phyloP scores from a whole-genome alignment of 2,329 filamentous ascomycete species.

The Alternaria consortialis region DNA sequence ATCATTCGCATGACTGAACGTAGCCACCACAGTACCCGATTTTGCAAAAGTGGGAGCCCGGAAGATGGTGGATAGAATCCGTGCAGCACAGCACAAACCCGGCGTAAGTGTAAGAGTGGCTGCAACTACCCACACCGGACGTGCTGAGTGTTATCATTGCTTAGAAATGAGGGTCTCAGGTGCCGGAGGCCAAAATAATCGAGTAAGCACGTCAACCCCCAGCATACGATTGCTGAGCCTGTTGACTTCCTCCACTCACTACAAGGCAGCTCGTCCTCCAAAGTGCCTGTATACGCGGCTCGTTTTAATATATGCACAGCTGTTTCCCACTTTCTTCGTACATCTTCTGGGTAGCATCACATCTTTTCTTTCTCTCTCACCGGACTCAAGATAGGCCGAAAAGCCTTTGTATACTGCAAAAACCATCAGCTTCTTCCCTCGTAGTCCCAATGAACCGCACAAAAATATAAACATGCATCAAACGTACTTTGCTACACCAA shows the following conservation, averaged over 20 bases:
- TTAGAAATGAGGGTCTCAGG: not conserved
- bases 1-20: too few relatives aligned
- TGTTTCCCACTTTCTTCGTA: not conserved
- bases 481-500: not conserved
- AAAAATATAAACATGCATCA: not conserved
- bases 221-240: not conserved
- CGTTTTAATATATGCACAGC: not conserved
- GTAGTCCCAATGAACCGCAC: not conserved
- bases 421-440: not conserved
- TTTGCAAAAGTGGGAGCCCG: too few relatives aligned
- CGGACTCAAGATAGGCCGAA: not conserved
- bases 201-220: not conserved
- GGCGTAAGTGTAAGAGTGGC: too few relatives aligned
- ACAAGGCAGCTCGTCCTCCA: not conserved
- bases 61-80: too few relatives aligned
- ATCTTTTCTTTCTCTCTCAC: not conserved
- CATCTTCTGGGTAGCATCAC: not conserved
- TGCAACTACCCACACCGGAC: too few relatives aligned
- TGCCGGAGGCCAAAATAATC: not conserved
- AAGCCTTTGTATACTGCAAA: not conserved
- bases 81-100: too few relatives aligned
- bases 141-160: too few relatives aligned
- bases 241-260: not conserved
- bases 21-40: too few relatives aligned
- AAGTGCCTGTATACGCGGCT: not conserved